phyloP scores from a whole-genome alignment of 441 rosid species.

The Dalechampia spathulata region DNA sequence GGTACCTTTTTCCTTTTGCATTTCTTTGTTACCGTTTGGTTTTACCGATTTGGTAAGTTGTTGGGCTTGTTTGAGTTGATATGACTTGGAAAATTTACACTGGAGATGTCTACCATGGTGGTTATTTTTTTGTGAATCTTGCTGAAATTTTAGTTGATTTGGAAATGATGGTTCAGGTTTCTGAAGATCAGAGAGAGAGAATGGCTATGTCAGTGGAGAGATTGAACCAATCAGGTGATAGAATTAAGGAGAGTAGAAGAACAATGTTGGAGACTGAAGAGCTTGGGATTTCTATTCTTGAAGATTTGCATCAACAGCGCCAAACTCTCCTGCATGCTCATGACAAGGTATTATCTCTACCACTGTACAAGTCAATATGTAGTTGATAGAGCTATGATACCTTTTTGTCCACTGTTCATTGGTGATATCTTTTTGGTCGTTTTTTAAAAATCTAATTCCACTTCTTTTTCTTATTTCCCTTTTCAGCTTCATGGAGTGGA shows the following conservation, averaged over 20 bases:
- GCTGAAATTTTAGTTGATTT: neutral
- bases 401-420: too few relatives aligned
- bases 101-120: slow-evolving; percentile 2
- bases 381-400: too few relatives aligned
- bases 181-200: slow-evolving; percentile 86
- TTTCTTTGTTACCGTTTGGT: neutral
- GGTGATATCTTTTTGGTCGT: too few relatives aligned
- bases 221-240: slow-evolving; percentile 52
- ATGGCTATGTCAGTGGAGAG: slow-evolving; percentile 69
- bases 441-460: neutral
- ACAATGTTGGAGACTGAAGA: slow-evolving; percentile 91
- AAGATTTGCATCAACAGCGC: slow-evolving; percentile 81
- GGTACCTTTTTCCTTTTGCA: neutral
- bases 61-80: slow-evolving; percentile 1
- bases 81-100: neutral
- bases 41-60: neutral
- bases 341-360: slow-evolving; percentile 41
- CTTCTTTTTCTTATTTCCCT: neutral
- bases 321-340: slow-evolving; percentile 75
- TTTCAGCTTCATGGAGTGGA: slow-evolving; percentile 89
- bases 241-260: slow-evolving; percentile 80
- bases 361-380: too few relatives aligned
- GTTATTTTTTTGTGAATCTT: neutral
- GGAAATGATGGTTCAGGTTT: slow-evolving; percentile 40
- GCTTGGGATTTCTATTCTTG: slow-evolving; percentile 89